Percentiles rank a stretch among this genome's conserved stretches.
These are phyloP conservation scores for Penicillium verhagenii DNA, from an alignment of 495 filamentous ascomycete genomes.

Conservation along the genomic window DNA sequence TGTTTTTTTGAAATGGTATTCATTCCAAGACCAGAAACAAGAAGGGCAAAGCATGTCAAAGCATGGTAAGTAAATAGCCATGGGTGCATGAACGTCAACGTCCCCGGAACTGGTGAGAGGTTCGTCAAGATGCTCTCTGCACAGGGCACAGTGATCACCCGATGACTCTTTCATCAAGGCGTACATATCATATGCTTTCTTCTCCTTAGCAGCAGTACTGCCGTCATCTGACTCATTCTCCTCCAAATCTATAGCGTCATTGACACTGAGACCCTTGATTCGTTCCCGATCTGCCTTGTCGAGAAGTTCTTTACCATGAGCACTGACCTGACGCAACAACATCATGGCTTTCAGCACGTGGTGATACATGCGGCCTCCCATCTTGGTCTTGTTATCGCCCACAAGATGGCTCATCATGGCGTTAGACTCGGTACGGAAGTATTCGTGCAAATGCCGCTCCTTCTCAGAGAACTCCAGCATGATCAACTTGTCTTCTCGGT, in stretches of 20 bases:
- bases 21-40: conserved; percentile 56
- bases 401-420: conserved; percentile 59
- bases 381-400: conserved; percentile 51
- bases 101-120: conserved; percentile 43
- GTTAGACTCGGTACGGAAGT: conserved; percentile 61
- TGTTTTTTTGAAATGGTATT: conserved; percentile 20
- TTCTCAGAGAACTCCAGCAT: conserved; percentile 55
- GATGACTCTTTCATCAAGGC: conserved; percentile 76
- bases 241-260: conserved; percentile 83
- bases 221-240: conserved; percentile 66
- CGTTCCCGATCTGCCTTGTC: conserved; percentile 75
- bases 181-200: conserved; percentile 78
- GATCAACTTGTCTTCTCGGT: conserved; percentile 68
- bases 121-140: conserved; percentile 59
- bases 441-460: conserved; percentile 57
- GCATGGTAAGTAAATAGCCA: conserved; percentile 80
- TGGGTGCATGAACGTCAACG: conserved; percentile 55
- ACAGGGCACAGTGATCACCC: conserved; percentile 66
- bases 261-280: conserved; percentile 72
- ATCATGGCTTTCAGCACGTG: conserved; percentile 89
- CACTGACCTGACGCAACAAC: conserved; percentile 84
- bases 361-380: conserved; percentile 81
- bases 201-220: conserved; percentile 52
- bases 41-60: conserved; percentile 75
- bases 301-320: conserved; percentile 86